Evolutionary conservation across 2,329 filamentous ascomycete species (phyloP).

Genomic region (Stagonosporopsis chrysanthemi): DNA sequence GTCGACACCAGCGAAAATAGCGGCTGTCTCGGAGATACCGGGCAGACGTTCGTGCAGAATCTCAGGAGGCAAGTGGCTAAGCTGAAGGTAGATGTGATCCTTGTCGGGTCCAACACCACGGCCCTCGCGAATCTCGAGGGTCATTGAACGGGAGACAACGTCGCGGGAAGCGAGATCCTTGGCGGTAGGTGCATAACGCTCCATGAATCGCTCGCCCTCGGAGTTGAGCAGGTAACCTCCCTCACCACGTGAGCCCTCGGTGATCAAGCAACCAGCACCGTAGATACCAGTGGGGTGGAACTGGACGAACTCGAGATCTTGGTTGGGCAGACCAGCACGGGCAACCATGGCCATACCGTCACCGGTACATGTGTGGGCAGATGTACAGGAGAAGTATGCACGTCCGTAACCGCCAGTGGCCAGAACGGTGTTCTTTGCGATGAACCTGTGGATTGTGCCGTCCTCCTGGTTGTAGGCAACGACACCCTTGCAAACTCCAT

Average conservation of each 20-base stretch:
- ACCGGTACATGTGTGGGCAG: slow-evolving; percentile 97
- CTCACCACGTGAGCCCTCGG: slow-evolving; percentile 96
- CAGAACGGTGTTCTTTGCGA: slow-evolving; percentile 93
- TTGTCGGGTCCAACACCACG: slow-evolving; percentile 96
- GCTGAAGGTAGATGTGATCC: slow-evolving; percentile 98
- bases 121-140: slow-evolving; percentile 95
- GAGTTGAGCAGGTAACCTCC: slow-evolving; percentile 97
- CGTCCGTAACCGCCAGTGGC: slow-evolving; percentile 97
- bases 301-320: slow-evolving; percentile 99
- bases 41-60: slow-evolving; percentile 95
- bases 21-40: slow-evolving; percentile 97
- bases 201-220: slow-evolving; percentile 99
- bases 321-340: slow-evolving; percentile 95
- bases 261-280: slow-evolving; percentile 93
- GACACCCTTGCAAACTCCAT: slow-evolving; percentile 94
- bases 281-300: slow-evolving; percentile 99
- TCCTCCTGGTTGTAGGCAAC: slow-evolving; percentile 99
- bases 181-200: slow-evolving; percentile 94
- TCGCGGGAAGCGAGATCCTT: slow-evolving; percentile 98
- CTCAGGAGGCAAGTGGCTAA: slow-evolving; percentile 92
- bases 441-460: slow-evolving; percentile 95
- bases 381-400: slow-evolving; percentile 98
- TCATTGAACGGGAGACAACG: slow-evolving; percentile 97
- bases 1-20: slow-evolving; percentile 96
- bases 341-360: slow-evolving; percentile 99